Base-by-base conservation (phyloP, 148 eudicot genomes). In the Rhododendron mucronatum region DNA sequence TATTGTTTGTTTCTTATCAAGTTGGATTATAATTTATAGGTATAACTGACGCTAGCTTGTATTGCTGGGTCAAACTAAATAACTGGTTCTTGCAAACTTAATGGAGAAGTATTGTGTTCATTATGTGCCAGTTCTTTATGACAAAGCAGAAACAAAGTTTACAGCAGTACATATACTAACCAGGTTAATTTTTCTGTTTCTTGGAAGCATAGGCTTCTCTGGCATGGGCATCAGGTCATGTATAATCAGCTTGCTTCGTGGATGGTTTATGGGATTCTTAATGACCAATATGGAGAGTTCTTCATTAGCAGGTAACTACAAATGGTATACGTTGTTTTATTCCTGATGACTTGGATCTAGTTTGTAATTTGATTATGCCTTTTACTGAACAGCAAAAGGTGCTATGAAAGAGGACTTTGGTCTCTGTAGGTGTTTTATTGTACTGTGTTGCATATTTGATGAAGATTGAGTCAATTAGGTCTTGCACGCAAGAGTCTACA, bases 181-280 rank as follows among this genome's bases (percentile, higher is more conserved):
- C 20, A 26, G 33, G 33, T 11, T 47, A 78, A 33, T 26, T 55
- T 83, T 50, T 59, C 16, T 75, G 48, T 75, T 86, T 85, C 59
- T 86, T 37, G 78, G 76, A 89, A 89, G 67, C 63, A 41, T 82
- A 97, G 99, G 92, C 94, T 97, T 84, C 95, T 94, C 82, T 97
- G 99, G 99, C 99, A 97, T 90, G 99, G 98, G 37, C 99, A 97
- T 90, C 99, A 97, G 88, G 99, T 97, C 82, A 91, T 97, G 99
- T 97, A 92, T 87, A 94, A 97, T 89, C 99, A 97, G 89, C 95
- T 97, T 83, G 92, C 96, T 76, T 93, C 95, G 80, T 97, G 99
- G 99, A 92, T 94, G 98, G 96, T 97, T 67, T 97, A 97, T 88
- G 99, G 99, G 61, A 93, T 97, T 87, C 93, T 97, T 78, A 97